These are phyloP conservation scores for Pleurotus giganteus DNA, from an alignment of 768 basidiomycete genomes.

Conservation along the genomic window DNA sequence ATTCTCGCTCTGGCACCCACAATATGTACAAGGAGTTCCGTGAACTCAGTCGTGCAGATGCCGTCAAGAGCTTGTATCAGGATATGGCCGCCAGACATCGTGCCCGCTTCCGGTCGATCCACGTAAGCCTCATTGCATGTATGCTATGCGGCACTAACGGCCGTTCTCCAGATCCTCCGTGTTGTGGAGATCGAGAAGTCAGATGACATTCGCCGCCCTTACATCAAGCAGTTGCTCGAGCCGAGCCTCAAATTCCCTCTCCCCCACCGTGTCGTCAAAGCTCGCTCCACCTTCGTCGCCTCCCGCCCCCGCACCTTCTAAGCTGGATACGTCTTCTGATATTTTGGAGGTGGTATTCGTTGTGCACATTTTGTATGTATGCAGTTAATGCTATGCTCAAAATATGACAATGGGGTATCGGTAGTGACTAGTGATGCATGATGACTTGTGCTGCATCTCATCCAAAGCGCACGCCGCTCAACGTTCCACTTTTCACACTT, in stretches of 20 bases:
- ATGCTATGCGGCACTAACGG: not conserved
- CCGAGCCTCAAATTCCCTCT: slow-evolving; percentile 97
- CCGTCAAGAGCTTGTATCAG: slow-evolving; percentile 96
- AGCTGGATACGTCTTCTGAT: slow-evolving; percentile 10
- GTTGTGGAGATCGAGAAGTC: slow-evolving; percentile 94
- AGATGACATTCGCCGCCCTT: slow-evolving; percentile 90
- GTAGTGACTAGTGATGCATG: no score
- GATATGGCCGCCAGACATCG: slow-evolving; percentile 99
- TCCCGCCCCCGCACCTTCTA: slow-evolving; percentile 75
- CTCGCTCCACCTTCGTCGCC: slow-evolving; percentile 79
- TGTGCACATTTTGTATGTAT: slow-evolving; percentile 1
- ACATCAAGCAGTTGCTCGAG: slow-evolving; percentile 94
- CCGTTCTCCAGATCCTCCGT: slow-evolving; percentile 75
- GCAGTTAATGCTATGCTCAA: not conserved
- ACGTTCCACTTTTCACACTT: no score
- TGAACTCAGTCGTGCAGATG: slow-evolving; percentile 90
- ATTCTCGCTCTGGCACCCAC: slow-evolving; percentile 99
- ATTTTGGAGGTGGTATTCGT: not conserved
- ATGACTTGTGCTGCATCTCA: not conserved
- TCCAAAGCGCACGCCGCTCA: no score
- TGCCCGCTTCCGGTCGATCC: slow-evolving; percentile 98
- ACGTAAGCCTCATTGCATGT: slow-evolving; percentile 51
- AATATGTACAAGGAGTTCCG: slow-evolving; percentile 99
- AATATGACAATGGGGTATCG: no score
- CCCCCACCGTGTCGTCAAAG: slow-evolving; percentile 82